These are phyloP conservation scores for Wolfiporia cocos DNA, from an alignment of 1,284 basidiomycete species.

Conservation along the genomic window DNA sequence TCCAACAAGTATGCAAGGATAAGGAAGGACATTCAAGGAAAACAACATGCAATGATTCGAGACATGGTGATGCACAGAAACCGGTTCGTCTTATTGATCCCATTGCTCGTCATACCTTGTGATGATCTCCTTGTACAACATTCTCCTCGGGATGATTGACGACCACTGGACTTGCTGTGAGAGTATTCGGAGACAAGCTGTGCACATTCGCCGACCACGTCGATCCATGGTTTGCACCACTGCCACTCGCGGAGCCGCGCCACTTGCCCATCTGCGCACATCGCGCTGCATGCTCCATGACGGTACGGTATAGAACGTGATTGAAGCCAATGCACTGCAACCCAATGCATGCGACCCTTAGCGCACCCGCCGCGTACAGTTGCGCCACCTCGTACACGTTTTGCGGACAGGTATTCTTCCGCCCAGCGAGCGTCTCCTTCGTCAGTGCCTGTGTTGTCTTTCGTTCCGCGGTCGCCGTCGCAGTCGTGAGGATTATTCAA, in stretches of 20 bases:
- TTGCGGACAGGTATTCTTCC: conserved; percentile 71
- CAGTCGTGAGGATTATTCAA: background rate
- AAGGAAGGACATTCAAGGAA: no score
- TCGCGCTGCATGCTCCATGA: conserved; percentile 58
- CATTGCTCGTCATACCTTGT: no score
- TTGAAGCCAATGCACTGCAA: conserved; percentile 74
- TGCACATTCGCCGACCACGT: conserved; percentile 1
- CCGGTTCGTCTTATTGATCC: no score
- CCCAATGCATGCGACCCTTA: conserved; percentile 64
- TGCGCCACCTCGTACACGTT: conserved; percentile 68
- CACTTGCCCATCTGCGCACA: conserved; percentile 33
- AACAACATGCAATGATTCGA: no score
- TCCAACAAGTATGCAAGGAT: no score
- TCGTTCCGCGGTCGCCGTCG: conserved; percentile 1
- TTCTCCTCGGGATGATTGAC: no score
- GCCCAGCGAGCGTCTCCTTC: conserved; percentile 60
- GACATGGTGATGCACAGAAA: no score
- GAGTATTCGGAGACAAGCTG: no score
- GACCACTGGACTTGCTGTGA: no score
- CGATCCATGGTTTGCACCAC: conserved; percentile 1
- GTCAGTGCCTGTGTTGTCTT: conserved; percentile 60
- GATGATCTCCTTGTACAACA: no score
- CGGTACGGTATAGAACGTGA: conserved; percentile 44
- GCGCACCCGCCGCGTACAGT: conserved; percentile 63
- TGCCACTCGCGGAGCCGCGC: conserved; percentile 11